Percentiles rank a stretch among this genome's conserved stretches.
Evolutionary conservation across 441 rosid genomes (phyloP).

Genomic region (Erodium moschatum): DNA sequence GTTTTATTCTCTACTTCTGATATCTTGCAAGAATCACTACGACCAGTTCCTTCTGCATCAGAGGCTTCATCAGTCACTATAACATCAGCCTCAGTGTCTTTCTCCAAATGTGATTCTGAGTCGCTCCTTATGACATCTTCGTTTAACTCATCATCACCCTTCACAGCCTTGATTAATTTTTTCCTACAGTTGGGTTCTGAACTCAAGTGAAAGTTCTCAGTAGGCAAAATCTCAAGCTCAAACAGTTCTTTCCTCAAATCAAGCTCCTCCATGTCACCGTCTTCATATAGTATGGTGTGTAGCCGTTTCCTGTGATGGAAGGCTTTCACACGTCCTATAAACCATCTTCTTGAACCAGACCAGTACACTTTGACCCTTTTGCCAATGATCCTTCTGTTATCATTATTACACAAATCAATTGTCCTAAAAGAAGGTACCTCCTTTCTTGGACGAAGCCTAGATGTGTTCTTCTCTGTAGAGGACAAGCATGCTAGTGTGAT

Average conservation of each 20-base stretch:
- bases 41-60: too few species aligned
- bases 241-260: neutral
- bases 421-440: neutral
- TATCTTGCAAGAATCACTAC: too few species aligned
- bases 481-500: neutral
- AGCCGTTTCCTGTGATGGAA: neutral
- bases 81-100: too few species aligned
- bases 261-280: neutral
- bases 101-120: too few species aligned
- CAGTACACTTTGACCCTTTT: neutral
- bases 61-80: too few species aligned
- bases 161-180: neutral
- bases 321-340: neutral
- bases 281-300: neutral
- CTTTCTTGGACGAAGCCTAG: neutral
- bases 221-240: neutral
- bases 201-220: neutral
- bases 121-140: neutral
- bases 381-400: neutral
- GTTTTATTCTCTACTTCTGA: neutral
- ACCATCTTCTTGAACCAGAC: neutral
- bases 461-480: neutral
- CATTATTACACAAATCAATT: neutral
- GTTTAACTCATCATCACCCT: neutral
- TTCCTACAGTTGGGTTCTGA: neutral